Conservation (phyloP, 441 rosid genomes). For the Dalechampia spathulata region DNA sequence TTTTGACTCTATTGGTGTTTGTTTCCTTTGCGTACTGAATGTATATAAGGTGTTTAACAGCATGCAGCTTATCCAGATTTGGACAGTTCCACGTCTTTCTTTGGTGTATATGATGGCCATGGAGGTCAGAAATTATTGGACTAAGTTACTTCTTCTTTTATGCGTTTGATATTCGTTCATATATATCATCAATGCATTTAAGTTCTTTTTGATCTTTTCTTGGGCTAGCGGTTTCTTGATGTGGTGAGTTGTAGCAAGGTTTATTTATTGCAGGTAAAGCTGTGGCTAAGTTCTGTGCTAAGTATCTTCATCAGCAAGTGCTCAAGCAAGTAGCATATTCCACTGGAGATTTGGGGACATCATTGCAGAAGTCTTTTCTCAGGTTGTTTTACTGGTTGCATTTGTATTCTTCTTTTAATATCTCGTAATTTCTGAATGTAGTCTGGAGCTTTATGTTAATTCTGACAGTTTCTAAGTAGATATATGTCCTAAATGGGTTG, state of each 20-base stretch:
- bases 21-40: slow-evolving; percentile 10
- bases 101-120: slow-evolving; percentile 98
- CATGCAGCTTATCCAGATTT: slow-evolving; percentile 85
- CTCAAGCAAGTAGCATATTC: slow-evolving; percentile 50
- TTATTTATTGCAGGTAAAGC: slow-evolving; percentile 51
- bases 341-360: slow-evolving; percentile 58
- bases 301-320: slow-evolving; percentile 81
- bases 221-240: background rate
- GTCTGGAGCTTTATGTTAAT: background rate
- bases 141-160: slow-evolving; percentile 37
- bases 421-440: background rate
- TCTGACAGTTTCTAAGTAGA: background rate
- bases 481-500: background rate
- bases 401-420: background rate
- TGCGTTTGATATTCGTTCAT: too few species aligned
- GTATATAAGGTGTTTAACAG: slow-evolving; percentile 31
- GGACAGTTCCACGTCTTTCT: slow-evolving; percentile 75
- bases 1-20: background rate
- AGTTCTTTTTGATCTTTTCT: background rate
- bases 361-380: slow-evolving; percentile 63
- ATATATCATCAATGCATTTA: background rate
- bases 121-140: slow-evolving; percentile 72
- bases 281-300: slow-evolving; percentile 83
- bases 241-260: background rate
- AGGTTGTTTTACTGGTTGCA: slow-evolving; percentile 34